Conservation (phyloP, 345 rosid genomes). For the Syzygium aqueum region DNA sequence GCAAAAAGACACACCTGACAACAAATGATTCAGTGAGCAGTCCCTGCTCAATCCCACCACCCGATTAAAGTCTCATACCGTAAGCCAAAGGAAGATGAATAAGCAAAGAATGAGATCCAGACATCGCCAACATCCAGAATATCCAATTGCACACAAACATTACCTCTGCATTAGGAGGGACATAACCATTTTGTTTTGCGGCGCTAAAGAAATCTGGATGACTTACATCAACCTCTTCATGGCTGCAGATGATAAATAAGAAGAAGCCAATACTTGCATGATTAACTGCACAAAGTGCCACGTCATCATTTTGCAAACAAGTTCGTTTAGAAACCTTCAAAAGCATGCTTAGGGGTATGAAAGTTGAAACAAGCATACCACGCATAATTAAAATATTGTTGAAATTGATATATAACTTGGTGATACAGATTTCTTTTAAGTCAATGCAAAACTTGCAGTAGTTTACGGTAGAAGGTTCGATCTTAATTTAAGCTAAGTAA, state of each 20-base stretch:
- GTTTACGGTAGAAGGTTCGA: neutral
- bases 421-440: neutral
- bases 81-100: neutral
- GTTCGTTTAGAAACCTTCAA: neutral
- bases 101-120: neutral
- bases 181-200: slow-evolving; percentile 84
- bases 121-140: neutral
- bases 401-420: neutral
- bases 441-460: neutral
- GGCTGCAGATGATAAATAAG: slow-evolving; percentile 43
- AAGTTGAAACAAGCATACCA: neutral
- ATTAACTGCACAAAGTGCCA: neutral
- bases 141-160: neutral
- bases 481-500: neutral
- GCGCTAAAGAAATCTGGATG: slow-evolving; percentile 91
- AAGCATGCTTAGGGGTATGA: neutral
- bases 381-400: neutral
- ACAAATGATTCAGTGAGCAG: neutral
- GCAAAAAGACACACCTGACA: neutral
- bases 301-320: neutral
- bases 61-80: neutral
- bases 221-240: slow-evolving; percentile 85
- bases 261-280: neutral
- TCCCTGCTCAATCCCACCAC: neutral
- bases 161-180: slow-evolving; percentile 91